Evolutionary conservation across 495 filamentous ascomycete genomes (phyloP).

Genomic region (Evernia prunastri): DNA sequence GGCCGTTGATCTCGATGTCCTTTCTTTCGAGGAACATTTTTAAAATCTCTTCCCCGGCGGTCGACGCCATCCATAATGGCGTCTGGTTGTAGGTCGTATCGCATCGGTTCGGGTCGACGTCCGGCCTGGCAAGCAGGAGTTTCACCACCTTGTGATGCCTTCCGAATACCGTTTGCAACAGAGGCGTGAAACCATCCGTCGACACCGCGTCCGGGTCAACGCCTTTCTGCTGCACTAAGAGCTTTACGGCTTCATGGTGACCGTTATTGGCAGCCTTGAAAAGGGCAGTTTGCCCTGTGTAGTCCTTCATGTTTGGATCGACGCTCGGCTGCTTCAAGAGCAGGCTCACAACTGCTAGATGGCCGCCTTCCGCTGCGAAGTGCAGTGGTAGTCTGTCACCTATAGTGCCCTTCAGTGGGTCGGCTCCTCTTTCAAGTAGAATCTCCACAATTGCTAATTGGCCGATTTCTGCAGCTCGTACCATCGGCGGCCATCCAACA

Average conservation of each 20-base stretch:
- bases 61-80: slow-evolving; percentile 10
- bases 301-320: slow-evolving; percentile 10
- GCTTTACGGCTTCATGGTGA: slow-evolving; percentile 7
- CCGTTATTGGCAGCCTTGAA: slow-evolving; percentile 14
- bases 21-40: slow-evolving; percentile 2
- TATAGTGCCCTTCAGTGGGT: slow-evolving; percentile 4
- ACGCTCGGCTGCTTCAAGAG: slow-evolving; percentile 6
- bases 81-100: slow-evolving; percentile 12
- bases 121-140: slow-evolving; percentile 13
- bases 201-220: slow-evolving; percentile 12
- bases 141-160: slow-evolving; percentile 1
- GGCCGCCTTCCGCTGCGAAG: slow-evolving; percentile 13
- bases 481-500: slow-evolving; percentile 13
- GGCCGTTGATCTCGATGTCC: slow-evolving; percentile 17
- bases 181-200: slow-evolving; percentile 7
- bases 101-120: slow-evolving; percentile 11
- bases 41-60: slow-evolving; percentile 5
- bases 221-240: slow-evolving; percentile 8
- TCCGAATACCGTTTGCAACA: slow-evolving; percentile 10
- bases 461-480: slow-evolving; percentile 6
- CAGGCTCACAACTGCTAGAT: slow-evolving; percentile 6
- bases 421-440: slow-evolving; percentile 11
- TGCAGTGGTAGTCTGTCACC: slow-evolving; percentile 16
- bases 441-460: slow-evolving; percentile 3
- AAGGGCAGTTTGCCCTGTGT: slow-evolving; percentile 8